Evolutionary conservation across 2,329 filamentous ascomycete genomes (phyloP).

Genomic region (Paecilomyces variotii): DNA sequence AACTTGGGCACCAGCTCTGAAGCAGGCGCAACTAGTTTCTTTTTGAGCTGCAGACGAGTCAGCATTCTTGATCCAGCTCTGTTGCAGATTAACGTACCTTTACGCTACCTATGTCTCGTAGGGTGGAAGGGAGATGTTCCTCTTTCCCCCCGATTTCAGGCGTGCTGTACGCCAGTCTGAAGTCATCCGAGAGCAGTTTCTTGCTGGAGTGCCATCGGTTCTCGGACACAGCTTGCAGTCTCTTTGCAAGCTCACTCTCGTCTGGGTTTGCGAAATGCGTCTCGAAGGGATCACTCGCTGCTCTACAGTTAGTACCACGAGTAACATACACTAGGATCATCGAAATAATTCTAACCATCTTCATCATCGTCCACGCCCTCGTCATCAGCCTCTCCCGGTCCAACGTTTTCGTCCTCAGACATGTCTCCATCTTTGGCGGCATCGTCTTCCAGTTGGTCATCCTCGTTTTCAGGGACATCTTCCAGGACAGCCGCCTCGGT

Average conservation of each 20-base stretch:
- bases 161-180: constrained; percentile 22
- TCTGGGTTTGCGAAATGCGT: constrained; percentile 66
- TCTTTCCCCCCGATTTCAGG: constrained; percentile 21
- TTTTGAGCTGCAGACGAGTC: constrained; percentile 55
- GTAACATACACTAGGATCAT: neutral
- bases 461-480: constrained; percentile 18
- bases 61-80: neutral
- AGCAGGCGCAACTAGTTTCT: constrained; percentile 54
- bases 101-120: constrained; percentile 25
- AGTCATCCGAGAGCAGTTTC: constrained; percentile 21
- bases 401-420: constrained; percentile 4
- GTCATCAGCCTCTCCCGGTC: constrained; percentile 25
- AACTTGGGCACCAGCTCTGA: constrained; percentile 50
- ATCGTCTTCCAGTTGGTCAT: constrained; percentile 32
- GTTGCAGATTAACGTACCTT: constrained; percentile 20
- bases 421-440: constrained; percentile 35
- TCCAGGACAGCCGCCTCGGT: constrained; percentile 16
- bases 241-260: constrained; percentile 49
- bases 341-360: constrained; percentile 12
- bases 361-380: constrained; percentile 33
- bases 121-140: constrained; percentile 17
- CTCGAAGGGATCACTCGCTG: constrained; percentile 66
- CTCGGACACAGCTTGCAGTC: constrained; percentile 38
- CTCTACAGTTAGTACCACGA: constrained; percentile 40
- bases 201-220: constrained; percentile 44